Conservation (phyloP, 2,329 filamentous ascomycete species). For the Blastomyces gilchristii region DNA sequence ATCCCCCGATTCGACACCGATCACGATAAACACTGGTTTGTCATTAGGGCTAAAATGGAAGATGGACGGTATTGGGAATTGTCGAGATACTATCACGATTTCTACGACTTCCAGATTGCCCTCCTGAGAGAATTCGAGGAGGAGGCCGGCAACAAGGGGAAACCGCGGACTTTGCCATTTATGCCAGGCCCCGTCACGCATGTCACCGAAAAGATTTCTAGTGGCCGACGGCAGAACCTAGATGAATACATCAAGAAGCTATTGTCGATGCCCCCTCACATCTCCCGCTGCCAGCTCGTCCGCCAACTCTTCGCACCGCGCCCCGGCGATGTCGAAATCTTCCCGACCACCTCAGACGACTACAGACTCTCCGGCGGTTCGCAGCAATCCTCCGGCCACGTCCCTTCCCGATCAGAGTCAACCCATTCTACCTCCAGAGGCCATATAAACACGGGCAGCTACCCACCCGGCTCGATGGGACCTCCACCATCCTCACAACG, state of each 20-base stretch:
- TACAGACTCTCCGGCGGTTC: slow-evolving; percentile 65
- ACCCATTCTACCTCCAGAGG: slow-evolving; percentile 50
- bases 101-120: slow-evolving; percentile 97
- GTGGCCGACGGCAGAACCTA: slow-evolving; percentile 81
- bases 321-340: slow-evolving; percentile 87
- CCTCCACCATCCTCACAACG: slow-evolving; percentile 22
- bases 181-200: slow-evolving; percentile 98
- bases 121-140: slow-evolving; percentile 83
- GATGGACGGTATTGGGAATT: slow-evolving; percentile 89
- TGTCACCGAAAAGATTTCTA: slow-evolving; percentile 94
- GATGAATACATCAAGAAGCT: slow-evolving; percentile 94
- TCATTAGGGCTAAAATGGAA: slow-evolving; percentile 82
- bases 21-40: slow-evolving; percentile 98
- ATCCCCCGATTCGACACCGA: slow-evolving; percentile 92
- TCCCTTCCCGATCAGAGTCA: slow-evolving; percentile 50
- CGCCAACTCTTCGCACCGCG: slow-evolving; percentile 84
- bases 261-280: slow-evolving; percentile 70
- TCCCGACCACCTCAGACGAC: slow-evolving; percentile 46
- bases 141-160: slow-evolving; percentile 77
- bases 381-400: slow-evolving; percentile 55
- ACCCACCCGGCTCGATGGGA: slow-evolving; percentile 28
- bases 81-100: slow-evolving; percentile 92
- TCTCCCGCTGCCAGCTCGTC: slow-evolving; percentile 72
- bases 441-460: slow-evolving; percentile 47
- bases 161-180: slow-evolving; percentile 78